Evolutionary conservation across 371 early-diverging fungal genomes (phyloP), one percentile per base, ranked within the genome.

Genomic region (Actinomortierella ambigua): DNA sequence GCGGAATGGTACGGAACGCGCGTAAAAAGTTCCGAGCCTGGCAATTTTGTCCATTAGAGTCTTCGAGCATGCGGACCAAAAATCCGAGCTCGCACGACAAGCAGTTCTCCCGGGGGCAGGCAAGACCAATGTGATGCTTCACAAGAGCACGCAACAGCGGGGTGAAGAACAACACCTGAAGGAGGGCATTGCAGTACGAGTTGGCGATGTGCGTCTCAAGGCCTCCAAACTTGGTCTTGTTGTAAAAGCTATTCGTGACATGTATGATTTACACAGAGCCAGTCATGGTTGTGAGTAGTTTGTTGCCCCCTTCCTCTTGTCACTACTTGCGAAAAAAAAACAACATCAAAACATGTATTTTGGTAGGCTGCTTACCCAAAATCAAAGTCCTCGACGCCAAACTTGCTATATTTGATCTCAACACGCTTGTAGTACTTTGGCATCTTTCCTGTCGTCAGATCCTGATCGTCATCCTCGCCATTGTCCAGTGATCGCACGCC

Each of bases 321-420:
- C n/a, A n/a, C n/a, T n/a, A n/a, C n/a, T n/a, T n/a, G n/a, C n/a
- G n/a, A n/a, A 15, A n/a, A 53, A 13, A 34, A 34, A 53, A 34
- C 2, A n/a, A 6, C 14, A n/a, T 51, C 17, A 51, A 51, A 5
- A 1, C 9, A 29, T n/a, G 28, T 2, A 11, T 27, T 15, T 51
- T 4, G 26, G 1, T 22, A 49, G 2, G 42, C 24, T 40, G 49
- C 77, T 65, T 71, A 91, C 68, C 88, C 93, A 83, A 98, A 98
- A 70, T 98, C 97, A 76, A 97, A 98, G 80, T 98, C 98, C 50
- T 98, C 97, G 4, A 98, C 90, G 28, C 98, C 98, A 75, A 97
- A 98, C 66, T 89, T 84, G 66, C 87, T 85, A 64, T 93, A 93
- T 58, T 92, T 87, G 73, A 94, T 93, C 58, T 93, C 91, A 2